A percentile compares a stretch with the other conserved stretches of the same genome.
These are phyloP conservation scores for Colletotrichum limetticola DNA, from an alignment of 2,329 filamentous ascomycete species.

Conservation along the genomic window DNA sequence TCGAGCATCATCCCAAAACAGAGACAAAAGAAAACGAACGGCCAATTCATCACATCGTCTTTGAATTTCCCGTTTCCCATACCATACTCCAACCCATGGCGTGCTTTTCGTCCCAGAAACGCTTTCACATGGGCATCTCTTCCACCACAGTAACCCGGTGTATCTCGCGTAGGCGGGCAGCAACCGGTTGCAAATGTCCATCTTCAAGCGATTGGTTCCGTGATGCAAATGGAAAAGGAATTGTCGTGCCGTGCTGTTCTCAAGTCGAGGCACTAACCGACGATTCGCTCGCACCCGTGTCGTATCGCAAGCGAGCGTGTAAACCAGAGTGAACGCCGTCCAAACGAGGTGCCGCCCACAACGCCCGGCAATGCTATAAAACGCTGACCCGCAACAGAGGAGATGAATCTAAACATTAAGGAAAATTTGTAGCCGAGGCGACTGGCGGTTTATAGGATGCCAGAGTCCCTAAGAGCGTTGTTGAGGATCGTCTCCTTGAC, in stretches of 20 bases:
- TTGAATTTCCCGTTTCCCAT: constrained; percentile 14
- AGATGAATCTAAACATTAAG: constrained; percentile 35
- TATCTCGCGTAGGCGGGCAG: constrained; percentile 16
- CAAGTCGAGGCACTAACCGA: constrained; percentile 8
- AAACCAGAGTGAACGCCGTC: constrained; percentile 37
- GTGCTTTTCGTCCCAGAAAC: not conserved
- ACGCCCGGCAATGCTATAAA: constrained; percentile 38
- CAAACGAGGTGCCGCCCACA: constrained; percentile 36
- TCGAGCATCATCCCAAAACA: constrained; percentile 7
- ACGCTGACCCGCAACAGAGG: constrained; percentile 36
- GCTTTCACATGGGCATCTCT: not conserved
- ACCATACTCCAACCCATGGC: constrained; percentile 24
- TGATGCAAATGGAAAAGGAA: constrained; percentile 12
- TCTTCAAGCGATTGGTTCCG: constrained; percentile 14
- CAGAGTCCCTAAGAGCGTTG: constrained; percentile 97
- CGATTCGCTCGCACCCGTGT: constrained; percentile 18
- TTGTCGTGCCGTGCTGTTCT: not conserved
- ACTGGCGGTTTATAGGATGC: constrained; percentile 77
- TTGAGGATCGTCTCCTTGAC: constrained; percentile 99
- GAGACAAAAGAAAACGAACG: constrained; percentile 2
- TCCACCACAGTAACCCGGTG: not conserved
- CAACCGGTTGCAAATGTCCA: constrained; percentile 24
- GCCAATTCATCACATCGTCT: constrained; percentile 32
- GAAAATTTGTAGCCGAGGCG: not conserved
- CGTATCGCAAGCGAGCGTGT: constrained; percentile 30